Percentiles rank a stretch among this genome's conserved stretches.
Evolutionary conservation across 2,329 filamentous ascomycete species (phyloP).

Genomic region (Didymella arachidicola): DNA sequence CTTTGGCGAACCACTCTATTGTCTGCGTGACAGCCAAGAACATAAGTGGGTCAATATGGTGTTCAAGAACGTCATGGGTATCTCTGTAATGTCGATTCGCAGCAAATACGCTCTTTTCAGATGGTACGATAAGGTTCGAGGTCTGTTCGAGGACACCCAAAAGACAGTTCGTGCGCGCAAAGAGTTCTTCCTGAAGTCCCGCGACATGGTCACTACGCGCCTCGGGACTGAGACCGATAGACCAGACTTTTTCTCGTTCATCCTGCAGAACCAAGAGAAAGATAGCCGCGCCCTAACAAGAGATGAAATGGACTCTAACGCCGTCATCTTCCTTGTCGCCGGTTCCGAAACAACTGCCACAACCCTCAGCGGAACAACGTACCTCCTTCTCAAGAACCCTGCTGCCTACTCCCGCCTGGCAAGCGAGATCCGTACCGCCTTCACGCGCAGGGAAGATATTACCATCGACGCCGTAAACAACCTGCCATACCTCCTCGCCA

Average conservation of each 20-base stretch:
- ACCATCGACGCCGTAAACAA: slow-evolving; percentile 38
- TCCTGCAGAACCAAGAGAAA: slow-evolving; percentile 34
- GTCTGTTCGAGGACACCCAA: slow-evolving; percentile 23
- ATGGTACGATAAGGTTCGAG: slow-evolving; percentile 24
- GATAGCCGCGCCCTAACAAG: slow-evolving; percentile 27
- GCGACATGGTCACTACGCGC: slow-evolving; percentile 28
- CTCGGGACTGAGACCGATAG: slow-evolving; percentile 27
- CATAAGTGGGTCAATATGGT: slow-evolving; percentile 43
- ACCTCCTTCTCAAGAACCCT: slow-evolving; percentile 47
- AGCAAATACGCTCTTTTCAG: slow-evolving; percentile 29
- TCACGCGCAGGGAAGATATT: slow-evolving; percentile 30
- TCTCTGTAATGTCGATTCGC: slow-evolving; percentile 25
- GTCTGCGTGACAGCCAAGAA: slow-evolving; percentile 37
- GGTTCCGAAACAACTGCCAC: slow-evolving; percentile 60
- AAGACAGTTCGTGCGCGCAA: slow-evolving; percentile 18
- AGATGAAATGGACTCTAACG: slow-evolving; percentile 49
- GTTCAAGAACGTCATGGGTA: slow-evolving; percentile 21
- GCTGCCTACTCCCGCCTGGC: slow-evolving; percentile 29
- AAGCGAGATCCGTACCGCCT: slow-evolving; percentile 35
- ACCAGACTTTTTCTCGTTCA: slow-evolving; percentile 39
- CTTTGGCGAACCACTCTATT: slow-evolving; percentile 45
- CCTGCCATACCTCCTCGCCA: slow-evolving; percentile 40
- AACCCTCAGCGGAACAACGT: slow-evolving; percentile 53
- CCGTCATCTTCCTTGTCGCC: slow-evolving; percentile 48
- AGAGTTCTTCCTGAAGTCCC: slow-evolving; percentile 28